Conservation (phyloP, 306 rosid genomes). For the Gastrolobium villosum region DNA sequence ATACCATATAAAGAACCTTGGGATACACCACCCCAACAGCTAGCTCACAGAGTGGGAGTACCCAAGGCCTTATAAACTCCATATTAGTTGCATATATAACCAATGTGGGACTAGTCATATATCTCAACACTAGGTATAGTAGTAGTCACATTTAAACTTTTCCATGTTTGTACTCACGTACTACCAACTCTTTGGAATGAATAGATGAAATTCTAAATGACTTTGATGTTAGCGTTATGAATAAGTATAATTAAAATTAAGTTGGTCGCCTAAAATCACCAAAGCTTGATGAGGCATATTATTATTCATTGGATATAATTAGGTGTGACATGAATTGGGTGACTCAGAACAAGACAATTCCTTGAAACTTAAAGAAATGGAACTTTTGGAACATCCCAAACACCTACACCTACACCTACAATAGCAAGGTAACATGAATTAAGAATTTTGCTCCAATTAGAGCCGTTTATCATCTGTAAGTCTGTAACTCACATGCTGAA, state of each 20-base stretch:
- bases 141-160: constrained; percentile 17
- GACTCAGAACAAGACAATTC: constrained; percentile 39
- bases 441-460: constrained; percentile 34
- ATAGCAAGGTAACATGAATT: constrained; percentile 30
- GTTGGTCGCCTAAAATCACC: background rate
- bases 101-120: no score
- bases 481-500: constrained; percentile 47
- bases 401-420: constrained; percentile 30
- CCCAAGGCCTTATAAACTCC: no score
- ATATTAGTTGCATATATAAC: no score
- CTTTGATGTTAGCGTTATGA: background rate
- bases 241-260: background rate
- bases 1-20: no score
- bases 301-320: constrained; percentile 25
- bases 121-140: no score
- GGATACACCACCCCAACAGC: no score
- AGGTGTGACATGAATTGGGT: constrained; percentile 12
- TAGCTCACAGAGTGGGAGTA: no score
- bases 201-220: constrained; percentile 13
- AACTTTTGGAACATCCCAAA: constrained; percentile 51
- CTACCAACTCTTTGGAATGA: constrained; percentile 7
- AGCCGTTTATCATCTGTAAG: constrained; percentile 28
- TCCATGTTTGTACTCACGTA: background rate
- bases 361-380: constrained; percentile 46
- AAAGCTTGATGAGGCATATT: constrained; percentile 28